A percentile compares a stretch with the other conserved stretches of the same genome.
Evolutionary conservation across 148 eudicot species (phyloP).

Genomic region (Rhododendron williamsianum): DNA sequence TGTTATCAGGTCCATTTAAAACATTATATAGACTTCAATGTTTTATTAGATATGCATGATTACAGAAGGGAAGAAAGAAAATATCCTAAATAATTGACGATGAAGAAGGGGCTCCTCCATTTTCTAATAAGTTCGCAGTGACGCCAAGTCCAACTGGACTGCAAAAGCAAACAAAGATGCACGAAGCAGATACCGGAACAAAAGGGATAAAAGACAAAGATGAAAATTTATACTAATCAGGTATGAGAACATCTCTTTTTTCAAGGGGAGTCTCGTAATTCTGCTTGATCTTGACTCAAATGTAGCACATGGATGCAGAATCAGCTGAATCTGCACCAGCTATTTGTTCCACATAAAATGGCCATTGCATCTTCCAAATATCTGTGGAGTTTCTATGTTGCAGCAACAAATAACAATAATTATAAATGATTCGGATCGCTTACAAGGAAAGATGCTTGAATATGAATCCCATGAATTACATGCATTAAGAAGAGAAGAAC

Average conservation of each 20-base stretch:
- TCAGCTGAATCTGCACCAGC: not conserved
- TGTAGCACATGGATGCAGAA: not conserved
- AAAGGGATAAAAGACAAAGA: not conserved
- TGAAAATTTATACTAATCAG: not conserved
- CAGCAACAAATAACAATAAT: not conserved
- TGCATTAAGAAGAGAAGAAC: not conserved
- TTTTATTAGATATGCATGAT: not conserved
- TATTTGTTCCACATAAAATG: not conserved
- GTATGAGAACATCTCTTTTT: not conserved
- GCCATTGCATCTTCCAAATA: not conserved
- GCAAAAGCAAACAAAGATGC: not conserved
- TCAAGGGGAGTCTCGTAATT: not conserved
- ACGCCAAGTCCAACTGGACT: not conserved
- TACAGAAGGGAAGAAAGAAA: not conserved
- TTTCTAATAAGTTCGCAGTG: not conserved
- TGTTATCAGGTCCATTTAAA: not conserved
- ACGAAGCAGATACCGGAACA: not conserved
- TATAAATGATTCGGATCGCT: not conserved
- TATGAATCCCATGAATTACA: not conserved
- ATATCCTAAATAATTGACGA: not conserved
- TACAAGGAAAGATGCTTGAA: not conserved
- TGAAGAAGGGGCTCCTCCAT: not conserved
- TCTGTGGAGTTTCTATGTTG: not conserved
- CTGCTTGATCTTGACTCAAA: not conserved
- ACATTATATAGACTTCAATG: not conserved